A percentile compares a stretch with the other conserved stretches of the same genome.
phyloP scores from a whole-genome alignment of 2,329 filamentous ascomycete species.

The Penicillium sp. region DNA sequence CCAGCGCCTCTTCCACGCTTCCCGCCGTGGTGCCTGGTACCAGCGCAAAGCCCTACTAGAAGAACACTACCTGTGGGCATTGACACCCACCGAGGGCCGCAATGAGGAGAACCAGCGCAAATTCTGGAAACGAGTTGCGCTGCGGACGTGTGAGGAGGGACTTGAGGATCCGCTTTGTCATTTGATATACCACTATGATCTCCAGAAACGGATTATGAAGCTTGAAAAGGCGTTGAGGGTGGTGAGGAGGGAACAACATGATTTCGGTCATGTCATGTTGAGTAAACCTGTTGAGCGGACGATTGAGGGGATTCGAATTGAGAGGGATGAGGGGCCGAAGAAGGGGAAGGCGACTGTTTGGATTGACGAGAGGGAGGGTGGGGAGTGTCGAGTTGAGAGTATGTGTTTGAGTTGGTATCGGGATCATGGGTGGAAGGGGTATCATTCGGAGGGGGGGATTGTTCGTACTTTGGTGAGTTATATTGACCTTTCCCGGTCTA shows the following conservation, averaged over 20 bases:
- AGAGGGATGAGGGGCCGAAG: constrained; percentile 58
- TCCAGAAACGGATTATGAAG: constrained; percentile 92
- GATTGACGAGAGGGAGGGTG: constrained; percentile 75
- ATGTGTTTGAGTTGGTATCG: constrained; percentile 93
- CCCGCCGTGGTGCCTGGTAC: constrained; percentile 89
- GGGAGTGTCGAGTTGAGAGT: constrained; percentile 85
- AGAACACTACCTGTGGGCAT: constrained; percentile 86
- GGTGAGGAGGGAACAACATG: constrained; percentile 84
- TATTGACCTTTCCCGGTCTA: not conserved
- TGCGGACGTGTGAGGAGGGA: constrained; percentile 81
- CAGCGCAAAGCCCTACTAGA: constrained; percentile 92
- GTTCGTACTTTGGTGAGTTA: constrained; percentile 74
- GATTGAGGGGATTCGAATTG: constrained; percentile 78
- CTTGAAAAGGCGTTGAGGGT: constrained; percentile 84
- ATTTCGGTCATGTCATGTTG: constrained; percentile 86
- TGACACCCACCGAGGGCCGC: constrained; percentile 58
- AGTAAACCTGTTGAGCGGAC: constrained; percentile 75
- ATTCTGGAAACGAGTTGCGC: constrained; percentile 78
- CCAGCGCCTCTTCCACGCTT: constrained; percentile 83
- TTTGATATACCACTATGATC: constrained; percentile 88
- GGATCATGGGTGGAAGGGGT: constrained; percentile 86
- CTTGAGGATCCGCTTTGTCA: constrained; percentile 89
- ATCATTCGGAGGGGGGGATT: constrained; percentile 90
- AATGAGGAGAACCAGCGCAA: constrained; percentile 71
- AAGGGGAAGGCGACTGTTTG: constrained; percentile 72